Evolutionary conservation across 2,329 filamentous ascomycete genomes (phyloP).

Genomic region (Iodosphaeria phyllophila): DNA sequence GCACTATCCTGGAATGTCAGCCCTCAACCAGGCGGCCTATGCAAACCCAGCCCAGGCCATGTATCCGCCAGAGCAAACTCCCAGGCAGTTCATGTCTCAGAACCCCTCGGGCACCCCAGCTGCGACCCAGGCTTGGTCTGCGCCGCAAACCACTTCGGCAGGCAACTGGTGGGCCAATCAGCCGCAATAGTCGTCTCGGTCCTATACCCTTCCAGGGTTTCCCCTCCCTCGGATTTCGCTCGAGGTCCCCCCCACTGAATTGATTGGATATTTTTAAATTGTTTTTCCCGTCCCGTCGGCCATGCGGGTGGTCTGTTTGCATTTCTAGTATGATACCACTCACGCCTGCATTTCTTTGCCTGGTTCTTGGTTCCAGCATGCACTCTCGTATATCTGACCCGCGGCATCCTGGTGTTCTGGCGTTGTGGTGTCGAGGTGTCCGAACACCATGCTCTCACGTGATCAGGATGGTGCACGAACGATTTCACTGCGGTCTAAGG

Average conservation of each 20-base stretch:
- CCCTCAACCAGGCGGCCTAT: constrained; percentile 39
- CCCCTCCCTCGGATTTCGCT: not conserved
- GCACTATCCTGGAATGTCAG: constrained; percentile 45
- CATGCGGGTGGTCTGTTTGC: no score
- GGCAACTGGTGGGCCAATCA: constrained; percentile 35
- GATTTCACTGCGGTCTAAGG: no score
- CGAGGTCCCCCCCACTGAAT: no score
- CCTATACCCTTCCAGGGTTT: no score
- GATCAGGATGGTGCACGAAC: no score
- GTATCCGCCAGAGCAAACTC: constrained; percentile 42
- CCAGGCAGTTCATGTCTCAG: constrained; percentile 50
- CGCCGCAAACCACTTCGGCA: constrained; percentile 43
- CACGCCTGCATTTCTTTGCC: not conserved
- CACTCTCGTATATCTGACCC: no score
- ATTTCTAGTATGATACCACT: constrained; percentile 4
- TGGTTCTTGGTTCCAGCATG: no score
- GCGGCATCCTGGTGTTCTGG: no score
- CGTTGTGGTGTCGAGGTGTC: no score
- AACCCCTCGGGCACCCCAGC: constrained; percentile 29
- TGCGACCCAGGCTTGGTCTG: constrained; percentile 32
- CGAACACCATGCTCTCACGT: no score
- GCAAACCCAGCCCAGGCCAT: constrained; percentile 35
- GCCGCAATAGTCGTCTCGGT: constrained; percentile 22
- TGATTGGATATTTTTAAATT: no score
- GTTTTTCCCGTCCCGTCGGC: no score